phyloP scores from a whole-genome alignment of 2,329 filamentous ascomycete species.

The Diplodia mutila region DNA sequence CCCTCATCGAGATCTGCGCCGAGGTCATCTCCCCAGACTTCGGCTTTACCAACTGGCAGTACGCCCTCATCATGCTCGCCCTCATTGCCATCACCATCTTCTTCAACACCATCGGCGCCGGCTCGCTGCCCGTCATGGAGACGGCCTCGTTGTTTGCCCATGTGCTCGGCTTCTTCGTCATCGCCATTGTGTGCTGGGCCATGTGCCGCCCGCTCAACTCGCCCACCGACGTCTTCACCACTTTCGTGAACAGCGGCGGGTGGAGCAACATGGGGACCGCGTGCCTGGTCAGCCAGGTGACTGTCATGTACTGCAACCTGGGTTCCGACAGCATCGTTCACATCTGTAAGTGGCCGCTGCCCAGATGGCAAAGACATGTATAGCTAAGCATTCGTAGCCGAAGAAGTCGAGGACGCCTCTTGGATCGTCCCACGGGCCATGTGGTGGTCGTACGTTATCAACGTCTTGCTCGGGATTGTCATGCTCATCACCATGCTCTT shows the following conservation, averaged over 20 bases:
- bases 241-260: conserved; percentile 29
- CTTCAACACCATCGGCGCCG: conserved; percentile 33
- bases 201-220: conserved; percentile 27
- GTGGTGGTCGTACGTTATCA: conserved; percentile 29
- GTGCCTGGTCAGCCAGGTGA: conserved; percentile 31
- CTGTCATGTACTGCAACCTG: conserved; percentile 30
- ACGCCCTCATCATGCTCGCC: conserved; percentile 35
- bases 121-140: conserved; percentile 32
- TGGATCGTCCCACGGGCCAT: conserved; percentile 28
- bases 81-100: conserved; percentile 31
- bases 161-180: conserved; percentile 31
- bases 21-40: conserved; percentile 34
- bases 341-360: conserved; percentile 26
- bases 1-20: conserved; percentile 44
- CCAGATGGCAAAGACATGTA: not conserved
- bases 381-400: conserved; percentile 6
- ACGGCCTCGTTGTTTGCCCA: conserved; percentile 32
- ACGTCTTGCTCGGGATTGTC: conserved; percentile 28
- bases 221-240: conserved; percentile 26
- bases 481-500: conserved; percentile 31
- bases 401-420: conserved; percentile 28
- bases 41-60: conserved; percentile 35
- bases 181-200: conserved; percentile 33
- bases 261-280: conserved; percentile 30
- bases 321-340: conserved; percentile 27